Evolutionary conservation across 2,329 filamentous ascomycete species (phyloP).

Genomic region (Monosporascus sp.): DNA sequence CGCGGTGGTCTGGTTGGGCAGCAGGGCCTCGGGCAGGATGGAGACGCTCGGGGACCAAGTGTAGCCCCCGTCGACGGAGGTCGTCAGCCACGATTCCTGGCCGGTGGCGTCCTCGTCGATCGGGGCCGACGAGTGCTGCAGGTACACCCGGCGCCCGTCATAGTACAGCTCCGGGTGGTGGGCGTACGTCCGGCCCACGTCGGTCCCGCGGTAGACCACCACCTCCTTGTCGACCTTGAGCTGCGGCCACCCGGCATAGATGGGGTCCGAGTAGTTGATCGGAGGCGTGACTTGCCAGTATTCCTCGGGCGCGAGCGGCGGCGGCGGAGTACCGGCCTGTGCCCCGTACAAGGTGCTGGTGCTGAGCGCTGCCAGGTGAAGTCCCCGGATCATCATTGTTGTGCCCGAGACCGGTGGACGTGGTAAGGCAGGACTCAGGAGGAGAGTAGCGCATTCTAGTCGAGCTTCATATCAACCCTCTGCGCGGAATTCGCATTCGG

Average conservation of each 20-base stretch:
- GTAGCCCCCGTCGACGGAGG: constrained; percentile 13
- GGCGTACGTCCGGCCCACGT: constrained; percentile 16
- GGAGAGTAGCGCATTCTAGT: background rate
- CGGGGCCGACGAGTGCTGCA: constrained; percentile 17
- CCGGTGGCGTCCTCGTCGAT: constrained; percentile 24
- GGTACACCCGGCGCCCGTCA: constrained; percentile 10
- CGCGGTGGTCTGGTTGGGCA: constrained; percentile 19
- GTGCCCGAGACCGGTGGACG: background rate
- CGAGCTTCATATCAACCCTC: background rate
- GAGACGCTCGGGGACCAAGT: constrained; percentile 12
- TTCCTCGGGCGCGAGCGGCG: background rate
- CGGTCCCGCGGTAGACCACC: constrained; percentile 17
- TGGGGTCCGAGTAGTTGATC: constrained; percentile 16
- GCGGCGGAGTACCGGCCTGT: background rate
- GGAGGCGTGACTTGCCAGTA: constrained; percentile 15
- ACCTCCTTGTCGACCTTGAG: constrained; percentile 14
- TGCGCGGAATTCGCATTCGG: background rate
- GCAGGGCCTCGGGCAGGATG: constrained; percentile 17
- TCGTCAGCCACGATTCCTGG: constrained; percentile 19
- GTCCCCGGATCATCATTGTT: background rate
- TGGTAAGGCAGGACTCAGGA: background rate
- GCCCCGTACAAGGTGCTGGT: background rate
- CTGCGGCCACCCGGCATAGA: constrained; percentile 22
- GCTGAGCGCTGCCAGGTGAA: background rate
- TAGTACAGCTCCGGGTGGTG: constrained; percentile 20